Evolutionary conservation across 306 rosid species (phyloP).

Genomic region (Datisca glomerata): DNA sequence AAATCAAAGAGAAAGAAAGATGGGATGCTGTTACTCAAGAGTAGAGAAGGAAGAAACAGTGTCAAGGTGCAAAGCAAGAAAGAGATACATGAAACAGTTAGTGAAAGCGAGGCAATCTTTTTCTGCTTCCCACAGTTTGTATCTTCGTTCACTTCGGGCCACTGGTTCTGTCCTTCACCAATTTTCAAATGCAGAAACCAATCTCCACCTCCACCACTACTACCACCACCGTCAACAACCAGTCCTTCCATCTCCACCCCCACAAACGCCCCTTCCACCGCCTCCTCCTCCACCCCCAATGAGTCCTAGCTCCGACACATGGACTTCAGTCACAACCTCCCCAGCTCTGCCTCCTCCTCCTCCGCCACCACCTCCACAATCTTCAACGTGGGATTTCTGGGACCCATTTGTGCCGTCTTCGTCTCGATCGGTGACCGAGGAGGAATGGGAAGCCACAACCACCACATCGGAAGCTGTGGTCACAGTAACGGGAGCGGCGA

Average conservation of each 20-base stretch:
- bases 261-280: conserved; percentile 32
- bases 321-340: conserved; percentile 66
- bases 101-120: conserved; percentile 69
- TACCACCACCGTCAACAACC: conserved; percentile 33
- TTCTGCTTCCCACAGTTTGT: conserved; percentile 62
- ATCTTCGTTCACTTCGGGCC: conserved; percentile 62
- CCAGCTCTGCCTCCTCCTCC: conserved; percentile 47
- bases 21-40: conserved; percentile 79
- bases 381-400: conserved; percentile 93
- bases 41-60: conserved; percentile 73
- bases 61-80: conserved; percentile 60
- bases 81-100: conserved; percentile 71
- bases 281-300: conserved; percentile 49
- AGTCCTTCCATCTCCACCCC: conserved; percentile 39
- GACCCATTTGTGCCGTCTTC: conserved; percentile 71
- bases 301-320: conserved; percentile 69
- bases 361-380: conserved; percentile 55
- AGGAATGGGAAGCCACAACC: conserved; percentile 71
- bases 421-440: conserved; percentile 59
- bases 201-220: conserved; percentile 32
- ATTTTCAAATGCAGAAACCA: conserved; percentile 60
- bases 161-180: conserved; percentile 78
- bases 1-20: conserved; percentile 10
- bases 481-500: conserved; percentile 36
- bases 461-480: conserved; percentile 45